These are phyloP conservation scores for Lactuca saligna DNA, from an alignment of 129 eudicot species.

Conservation along the genomic window DNA sequence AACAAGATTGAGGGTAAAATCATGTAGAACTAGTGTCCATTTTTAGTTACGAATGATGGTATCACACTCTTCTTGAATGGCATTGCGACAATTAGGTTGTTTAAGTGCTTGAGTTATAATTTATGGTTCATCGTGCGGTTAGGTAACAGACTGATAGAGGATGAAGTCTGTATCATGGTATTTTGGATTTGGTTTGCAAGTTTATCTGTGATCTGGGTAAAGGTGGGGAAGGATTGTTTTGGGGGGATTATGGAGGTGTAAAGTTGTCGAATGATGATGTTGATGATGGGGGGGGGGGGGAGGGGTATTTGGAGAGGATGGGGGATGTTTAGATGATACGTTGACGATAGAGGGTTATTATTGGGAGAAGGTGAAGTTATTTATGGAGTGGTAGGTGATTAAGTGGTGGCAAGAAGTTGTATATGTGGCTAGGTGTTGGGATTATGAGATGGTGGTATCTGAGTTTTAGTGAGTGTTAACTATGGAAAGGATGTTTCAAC, in stretches of 20 bases:
- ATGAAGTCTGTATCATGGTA: neutral
- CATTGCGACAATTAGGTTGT: too few species aligned
- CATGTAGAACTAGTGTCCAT: neutral
- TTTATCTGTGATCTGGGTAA: too few species aligned
- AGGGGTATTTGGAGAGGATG: too few species aligned
- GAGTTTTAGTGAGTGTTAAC: neutral
- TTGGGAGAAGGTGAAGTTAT: too few species aligned
- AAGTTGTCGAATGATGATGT: too few species aligned
- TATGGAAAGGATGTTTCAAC: neutral
- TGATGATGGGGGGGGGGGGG: too few species aligned
- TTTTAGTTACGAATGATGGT: neutral
- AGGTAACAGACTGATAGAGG: neutral
- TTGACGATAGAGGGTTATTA: too few species aligned
- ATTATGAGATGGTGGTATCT: neutral
- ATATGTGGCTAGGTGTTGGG: neutral
- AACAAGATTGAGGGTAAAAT: too few species aligned
- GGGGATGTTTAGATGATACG: too few species aligned
- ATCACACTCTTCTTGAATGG: neutral
- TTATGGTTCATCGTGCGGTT: neutral
- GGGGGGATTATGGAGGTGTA: neutral
- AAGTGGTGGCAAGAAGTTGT: neutral
- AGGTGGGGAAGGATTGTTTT: too few species aligned
- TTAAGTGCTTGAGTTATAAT: neutral
- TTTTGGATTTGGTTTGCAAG: neutral
- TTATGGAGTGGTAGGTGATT: neutral